These are phyloP conservation scores for Gynandropsis gynandra DNA, from an alignment of 345 rosid genomes.

Conservation along the genomic window DNA sequence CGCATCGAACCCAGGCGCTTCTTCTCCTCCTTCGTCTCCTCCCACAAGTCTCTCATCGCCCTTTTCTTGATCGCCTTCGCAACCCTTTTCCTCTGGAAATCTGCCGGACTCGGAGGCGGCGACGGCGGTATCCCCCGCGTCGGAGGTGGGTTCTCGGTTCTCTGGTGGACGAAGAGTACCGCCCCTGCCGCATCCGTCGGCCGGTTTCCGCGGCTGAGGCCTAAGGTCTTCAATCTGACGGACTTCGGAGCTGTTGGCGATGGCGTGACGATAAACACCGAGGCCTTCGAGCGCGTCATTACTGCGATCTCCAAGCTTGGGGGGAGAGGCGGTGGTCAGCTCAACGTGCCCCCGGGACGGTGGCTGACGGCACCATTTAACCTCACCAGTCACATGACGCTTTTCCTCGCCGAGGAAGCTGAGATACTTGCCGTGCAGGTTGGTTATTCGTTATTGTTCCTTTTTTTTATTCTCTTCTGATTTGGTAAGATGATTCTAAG, in stretches of 20 bases:
- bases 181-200: slow-evolving; percentile 18
- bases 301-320: slow-evolving; percentile 63
- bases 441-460: background rate
- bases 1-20: slow-evolving; percentile 43
- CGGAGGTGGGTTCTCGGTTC: slow-evolving; percentile 27
- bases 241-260: slow-evolving; percentile 94
- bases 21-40: slow-evolving; percentile 46
- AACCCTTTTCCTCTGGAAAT: slow-evolving; percentile 78
- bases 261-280: slow-evolving; percentile 71
- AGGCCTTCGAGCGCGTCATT: slow-evolving; percentile 79
- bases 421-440: slow-evolving; percentile 87
- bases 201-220: slow-evolving; percentile 40
- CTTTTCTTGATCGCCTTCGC: slow-evolving; percentile 71
- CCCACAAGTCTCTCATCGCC: slow-evolving; percentile 71
- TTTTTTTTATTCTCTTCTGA: background rate
- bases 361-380: slow-evolving; percentile 98
- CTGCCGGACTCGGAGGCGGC: slow-evolving; percentile 27
- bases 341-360: slow-evolving; percentile 81
- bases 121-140: slow-evolving; percentile 19
- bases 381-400: slow-evolving; percentile 87
- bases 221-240: slow-evolving; percentile 60
- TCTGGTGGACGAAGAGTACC: slow-evolving; percentile 28
- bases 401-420: slow-evolving; percentile 74
- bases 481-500: background rate
- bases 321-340: slow-evolving; percentile 81